A percentile compares a stretch with the other conserved stretches of the same genome.
Conservation (phyloP, 169 alveolate genomes). For the Plasmodium gallinaceum region DNA sequence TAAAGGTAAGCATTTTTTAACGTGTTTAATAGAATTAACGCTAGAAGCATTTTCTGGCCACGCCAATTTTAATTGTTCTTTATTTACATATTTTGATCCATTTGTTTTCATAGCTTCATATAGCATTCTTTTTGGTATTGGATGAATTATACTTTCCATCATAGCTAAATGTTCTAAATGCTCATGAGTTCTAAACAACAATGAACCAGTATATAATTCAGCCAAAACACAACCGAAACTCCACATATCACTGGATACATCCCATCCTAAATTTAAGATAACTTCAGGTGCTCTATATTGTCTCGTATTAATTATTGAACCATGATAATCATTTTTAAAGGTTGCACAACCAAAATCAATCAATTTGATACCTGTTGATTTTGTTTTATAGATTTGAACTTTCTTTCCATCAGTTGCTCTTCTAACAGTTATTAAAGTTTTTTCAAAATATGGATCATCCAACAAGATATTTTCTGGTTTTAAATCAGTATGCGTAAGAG, state of each 20-base stretch:
- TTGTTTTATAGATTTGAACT: constrained; percentile 83
- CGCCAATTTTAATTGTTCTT: constrained; percentile 75
- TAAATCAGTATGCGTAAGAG: constrained; percentile 98
- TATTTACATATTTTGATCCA: constrained; percentile 80
- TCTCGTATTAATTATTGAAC: constrained; percentile 97
- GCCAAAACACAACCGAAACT: constrained; percentile 95
- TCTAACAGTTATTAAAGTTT: constrained; percentile 81
- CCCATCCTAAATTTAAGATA: constrained; percentile 95
- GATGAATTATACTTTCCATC: constrained; percentile 88
- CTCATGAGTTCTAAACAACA: constrained; percentile 95
- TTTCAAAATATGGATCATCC: constrained; percentile 84
- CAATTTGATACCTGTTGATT: constrained; percentile 91
- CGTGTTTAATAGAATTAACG: constrained; percentile 83
- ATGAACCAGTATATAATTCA: constrained; percentile 95
- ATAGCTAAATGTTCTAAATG: constrained; percentile 96
- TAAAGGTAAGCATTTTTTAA: constrained; percentile 79
- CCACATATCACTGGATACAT: constrained; percentile 96
- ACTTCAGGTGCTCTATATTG: constrained; percentile 99
- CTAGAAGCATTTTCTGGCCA: constrained; percentile 90
- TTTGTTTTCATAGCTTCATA: constrained; percentile 79
- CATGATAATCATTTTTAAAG: constrained; percentile 95
- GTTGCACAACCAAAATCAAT: constrained; percentile 99
- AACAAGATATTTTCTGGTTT: constrained; percentile 98
- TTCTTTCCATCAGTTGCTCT: constrained; percentile 79
- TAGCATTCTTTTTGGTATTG: constrained; percentile 82